A percentile compares a stretch with the other conserved stretches of the same genome.
Evolutionary conservation across 148 eudicot genomes (phyloP).

Genomic region (Camellia sinensis): DNA sequence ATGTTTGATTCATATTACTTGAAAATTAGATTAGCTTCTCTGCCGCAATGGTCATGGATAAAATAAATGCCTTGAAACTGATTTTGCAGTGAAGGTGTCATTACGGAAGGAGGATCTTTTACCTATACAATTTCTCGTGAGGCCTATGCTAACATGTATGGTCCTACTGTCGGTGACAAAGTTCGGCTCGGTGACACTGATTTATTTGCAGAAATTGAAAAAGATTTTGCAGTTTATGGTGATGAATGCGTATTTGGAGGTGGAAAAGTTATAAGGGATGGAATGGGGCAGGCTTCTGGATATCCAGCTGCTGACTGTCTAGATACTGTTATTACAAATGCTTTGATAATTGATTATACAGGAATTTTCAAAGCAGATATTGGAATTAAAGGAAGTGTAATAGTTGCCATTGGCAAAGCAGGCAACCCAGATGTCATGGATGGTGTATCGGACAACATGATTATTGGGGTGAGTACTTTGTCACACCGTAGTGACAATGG

Average conservation of each 20-base stretch:
- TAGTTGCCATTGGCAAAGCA: conserved; percentile 77
- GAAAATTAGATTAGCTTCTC: not conserved
- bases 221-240: conserved; percentile 73
- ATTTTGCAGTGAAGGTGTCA: conserved; percentile 58
- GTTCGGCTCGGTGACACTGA: conserved; percentile 93
- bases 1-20: not conserved
- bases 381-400: conserved; percentile 78
- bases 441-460: conserved; percentile 60
- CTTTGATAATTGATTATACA: conserved; percentile 86
- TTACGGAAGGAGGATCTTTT: conserved; percentile 61
- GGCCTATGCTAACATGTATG: conserved; percentile 88
- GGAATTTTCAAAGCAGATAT: conserved; percentile 92
- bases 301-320: conserved; percentile 55
- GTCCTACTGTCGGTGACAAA: conserved; percentile 92
- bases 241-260: conserved; percentile 99
- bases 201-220: conserved; percentile 86
- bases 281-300: conserved; percentile 96
- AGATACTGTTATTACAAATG: conserved; percentile 94
- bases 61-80: conserved; percentile 12
- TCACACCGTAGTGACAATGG: not conserved
- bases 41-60: conserved; percentile 1
- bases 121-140: conserved; percentile 56
- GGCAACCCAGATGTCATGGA: conserved; percentile 95
- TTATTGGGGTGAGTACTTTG: conserved; percentile 61
- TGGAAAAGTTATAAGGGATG: conserved; percentile 92